Conservation (phyloP, 352 stramenopile genomes). For the Pythium phragmiticola region DNA sequence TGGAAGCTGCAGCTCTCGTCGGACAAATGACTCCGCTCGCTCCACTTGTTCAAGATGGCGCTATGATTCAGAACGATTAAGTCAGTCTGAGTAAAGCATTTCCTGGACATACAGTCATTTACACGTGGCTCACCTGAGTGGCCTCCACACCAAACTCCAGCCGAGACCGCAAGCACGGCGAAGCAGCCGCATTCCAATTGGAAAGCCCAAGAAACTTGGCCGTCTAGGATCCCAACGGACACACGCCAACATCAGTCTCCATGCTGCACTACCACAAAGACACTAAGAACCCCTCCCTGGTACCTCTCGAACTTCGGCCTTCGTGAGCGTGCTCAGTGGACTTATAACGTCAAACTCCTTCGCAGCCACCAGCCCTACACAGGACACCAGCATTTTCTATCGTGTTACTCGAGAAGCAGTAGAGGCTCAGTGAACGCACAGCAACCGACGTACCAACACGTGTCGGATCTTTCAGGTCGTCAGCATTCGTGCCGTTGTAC, state of each 20-base stretch:
- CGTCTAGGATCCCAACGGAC: constrained; percentile 25
- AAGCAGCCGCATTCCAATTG: constrained; percentile 96
- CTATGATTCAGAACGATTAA: not conserved
- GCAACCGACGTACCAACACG: constrained; percentile 50
- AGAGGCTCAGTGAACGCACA: not conserved
- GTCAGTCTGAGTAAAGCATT: too few relatives aligned
- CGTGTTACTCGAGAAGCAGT: not conserved
- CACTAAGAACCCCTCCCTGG: not conserved
- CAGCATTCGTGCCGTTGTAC: constrained; percentile 98
- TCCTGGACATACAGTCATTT: not conserved
- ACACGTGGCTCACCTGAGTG: constrained; percentile 46
- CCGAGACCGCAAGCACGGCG: constrained; percentile 94
- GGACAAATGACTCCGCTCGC: constrained; percentile 62
- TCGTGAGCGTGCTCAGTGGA: constrained; percentile 88
- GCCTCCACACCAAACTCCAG: constrained; percentile 94
- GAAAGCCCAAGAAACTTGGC: constrained; percentile 90
- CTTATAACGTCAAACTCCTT: constrained; percentile 92
- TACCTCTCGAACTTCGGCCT: constrained; percentile 85
- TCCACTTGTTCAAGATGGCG: constrained; percentile 69
- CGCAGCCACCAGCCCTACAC: constrained; percentile 88
- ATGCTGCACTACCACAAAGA: not conserved
- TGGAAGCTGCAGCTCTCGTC: constrained; percentile 39
- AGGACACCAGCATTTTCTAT: not conserved
- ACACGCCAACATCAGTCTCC: not conserved
- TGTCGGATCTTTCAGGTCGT: constrained; percentile 93